A percentile compares a stretch with the other conserved stretches of the same genome.
These are phyloP conservation scores for Nigrospora sphaerica DNA, from an alignment of 2,329 filamentous ascomycete species.

Conservation along the genomic window DNA sequence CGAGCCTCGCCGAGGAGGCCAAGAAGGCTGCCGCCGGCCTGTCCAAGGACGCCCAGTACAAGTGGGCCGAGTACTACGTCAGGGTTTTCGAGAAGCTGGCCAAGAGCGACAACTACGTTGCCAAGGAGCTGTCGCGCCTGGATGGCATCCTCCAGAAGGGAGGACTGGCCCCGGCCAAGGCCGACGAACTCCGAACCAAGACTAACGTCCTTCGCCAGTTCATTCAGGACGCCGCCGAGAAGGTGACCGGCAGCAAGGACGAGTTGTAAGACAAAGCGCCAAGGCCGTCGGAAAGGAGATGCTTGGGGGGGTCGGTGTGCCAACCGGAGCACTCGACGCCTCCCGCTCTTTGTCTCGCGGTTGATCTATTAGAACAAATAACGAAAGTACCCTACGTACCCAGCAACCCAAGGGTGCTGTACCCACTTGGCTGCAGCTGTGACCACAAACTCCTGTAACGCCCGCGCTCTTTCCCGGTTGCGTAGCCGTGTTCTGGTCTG, in stretches of 20 bases:
- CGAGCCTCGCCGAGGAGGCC: conserved; percentile 61
- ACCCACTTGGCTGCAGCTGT: background rate
- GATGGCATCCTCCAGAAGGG: conserved; percentile 79
- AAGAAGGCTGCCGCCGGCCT: conserved; percentile 63
- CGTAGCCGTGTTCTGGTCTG: no score
- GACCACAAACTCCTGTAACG: conserved; percentile 11
- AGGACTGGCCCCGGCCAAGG: conserved; percentile 74
- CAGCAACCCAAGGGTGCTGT: no score
- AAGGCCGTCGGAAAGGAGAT: background rate
- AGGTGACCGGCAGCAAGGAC: conserved; percentile 52
- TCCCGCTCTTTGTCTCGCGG: no score
- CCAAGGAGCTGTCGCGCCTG: conserved; percentile 80
- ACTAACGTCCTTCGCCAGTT: conserved; percentile 85
- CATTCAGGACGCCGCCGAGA: conserved; percentile 49
- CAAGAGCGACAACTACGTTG: conserved; percentile 68
- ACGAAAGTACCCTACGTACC: no score
- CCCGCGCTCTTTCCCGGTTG: background rate
- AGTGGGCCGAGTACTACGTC: conserved; percentile 90
- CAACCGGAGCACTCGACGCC: no score
- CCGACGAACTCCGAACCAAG: conserved; percentile 80
- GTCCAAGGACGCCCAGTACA: conserved; percentile 55
- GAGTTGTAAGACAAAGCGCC: conserved; percentile 50
- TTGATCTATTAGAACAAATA: no score
- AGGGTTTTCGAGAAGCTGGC: conserved; percentile 82
- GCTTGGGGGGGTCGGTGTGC: no score